A percentile compares a stretch with the other conserved stretches of the same genome.
Evolutionary conservation across 2,329 filamentous ascomycete genomes (phyloP).

Genomic region (Albifimbria verrucaria): DNA sequence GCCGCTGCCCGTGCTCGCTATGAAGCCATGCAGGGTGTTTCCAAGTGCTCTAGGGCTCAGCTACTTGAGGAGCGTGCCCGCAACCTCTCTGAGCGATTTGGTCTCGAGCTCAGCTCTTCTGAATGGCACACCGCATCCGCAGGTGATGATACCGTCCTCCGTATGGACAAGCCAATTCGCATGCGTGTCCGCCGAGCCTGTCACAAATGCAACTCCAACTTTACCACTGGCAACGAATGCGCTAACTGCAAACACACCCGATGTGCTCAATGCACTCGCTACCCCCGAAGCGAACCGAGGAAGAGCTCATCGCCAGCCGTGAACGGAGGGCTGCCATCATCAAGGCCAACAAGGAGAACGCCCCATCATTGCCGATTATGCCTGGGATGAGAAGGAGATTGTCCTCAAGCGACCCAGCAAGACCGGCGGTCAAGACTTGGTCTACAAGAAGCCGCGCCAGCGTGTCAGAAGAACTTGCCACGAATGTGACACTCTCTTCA

Average conservation of each 20-base stretch:
- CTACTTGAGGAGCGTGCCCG: slow-evolving; percentile 55
- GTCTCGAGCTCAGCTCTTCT: slow-evolving; percentile 51
- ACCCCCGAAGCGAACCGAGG: slow-evolving; percentile 65
- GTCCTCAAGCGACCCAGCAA: slow-evolving; percentile 62
- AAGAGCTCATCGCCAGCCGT: slow-evolving; percentile 50
- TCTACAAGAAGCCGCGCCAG: slow-evolving; percentile 69
- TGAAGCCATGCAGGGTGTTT: slow-evolving; percentile 27
- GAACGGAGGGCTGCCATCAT: slow-evolving; percentile 46
- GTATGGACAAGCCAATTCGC: slow-evolving; percentile 72
- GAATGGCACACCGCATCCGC: slow-evolving; percentile 46
- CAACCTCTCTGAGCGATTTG: slow-evolving; percentile 52
- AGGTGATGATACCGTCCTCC: slow-evolving; percentile 52
- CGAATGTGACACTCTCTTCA: slow-evolving; percentile 64
- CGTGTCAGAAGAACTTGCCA: slow-evolving; percentile 75
- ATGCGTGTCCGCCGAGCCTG: slow-evolving; percentile 78
- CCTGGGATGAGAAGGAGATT: slow-evolving; percentile 42
- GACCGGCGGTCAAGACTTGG: slow-evolving; percentile 65
- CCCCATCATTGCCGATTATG: slow-evolving; percentile 49
- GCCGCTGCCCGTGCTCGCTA: slow-evolving; percentile 23
- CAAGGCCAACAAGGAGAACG: slow-evolving; percentile 56
- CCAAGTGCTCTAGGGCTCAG: slow-evolving; percentile 44
- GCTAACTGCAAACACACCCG: slow-evolving; percentile 72
- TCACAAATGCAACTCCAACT: slow-evolving; percentile 74
- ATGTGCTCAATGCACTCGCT: slow-evolving; percentile 76
- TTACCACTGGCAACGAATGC: slow-evolving; percentile 71